These are phyloP conservation scores for Claviceps sp. DNA, from an alignment of 2,329 filamentous ascomycete species.

Conservation along the genomic window DNA sequence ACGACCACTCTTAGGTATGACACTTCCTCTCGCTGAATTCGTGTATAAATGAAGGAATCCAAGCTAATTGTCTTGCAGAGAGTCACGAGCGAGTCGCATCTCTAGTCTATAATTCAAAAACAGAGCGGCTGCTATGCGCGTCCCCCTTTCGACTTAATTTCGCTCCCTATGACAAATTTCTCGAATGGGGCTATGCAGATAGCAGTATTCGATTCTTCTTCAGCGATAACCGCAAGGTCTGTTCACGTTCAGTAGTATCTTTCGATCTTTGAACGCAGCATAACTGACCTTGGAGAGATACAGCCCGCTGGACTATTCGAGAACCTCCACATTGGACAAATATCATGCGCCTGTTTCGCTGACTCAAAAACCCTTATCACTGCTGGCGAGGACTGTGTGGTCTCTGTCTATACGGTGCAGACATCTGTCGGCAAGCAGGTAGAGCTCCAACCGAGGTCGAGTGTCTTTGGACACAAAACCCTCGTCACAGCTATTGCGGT, in stretches of 20 bases:
- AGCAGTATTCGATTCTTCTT: constrained; percentile 85
- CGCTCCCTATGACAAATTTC: constrained; percentile 80
- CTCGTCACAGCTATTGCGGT: constrained; percentile 73
- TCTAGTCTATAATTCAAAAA: constrained; percentile 62
- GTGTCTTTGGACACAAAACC: constrained; percentile 80
- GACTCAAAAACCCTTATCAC: constrained; percentile 87
- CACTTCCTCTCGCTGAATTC: not conserved
- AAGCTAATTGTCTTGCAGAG: constrained; percentile 21
- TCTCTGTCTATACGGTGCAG: constrained; percentile 68
- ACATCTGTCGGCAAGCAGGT: constrained; percentile 52
- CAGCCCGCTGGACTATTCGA: constrained; percentile 74
- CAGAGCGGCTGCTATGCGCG: constrained; percentile 72
- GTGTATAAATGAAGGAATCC: not conserved
- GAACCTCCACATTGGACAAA: constrained; percentile 81
- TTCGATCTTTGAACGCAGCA: constrained; percentile 1
- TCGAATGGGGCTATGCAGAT: constrained; percentile 94
- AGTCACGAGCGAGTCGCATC: constrained; percentile 70
- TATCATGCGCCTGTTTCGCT: constrained; percentile 71
- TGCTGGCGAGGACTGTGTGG: constrained; percentile 80
- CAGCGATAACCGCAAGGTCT: constrained; percentile 63
- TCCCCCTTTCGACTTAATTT: constrained; percentile 79
- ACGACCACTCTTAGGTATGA: constrained; percentile 56
- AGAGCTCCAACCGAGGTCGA: constrained; percentile 65
- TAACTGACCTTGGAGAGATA: constrained; percentile 13
- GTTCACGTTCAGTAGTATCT: constrained; percentile 1